phyloP scores from a whole-genome alignment of 2,329 filamentous ascomycete species.

The Tolypocladium ovalisporum region DNA sequence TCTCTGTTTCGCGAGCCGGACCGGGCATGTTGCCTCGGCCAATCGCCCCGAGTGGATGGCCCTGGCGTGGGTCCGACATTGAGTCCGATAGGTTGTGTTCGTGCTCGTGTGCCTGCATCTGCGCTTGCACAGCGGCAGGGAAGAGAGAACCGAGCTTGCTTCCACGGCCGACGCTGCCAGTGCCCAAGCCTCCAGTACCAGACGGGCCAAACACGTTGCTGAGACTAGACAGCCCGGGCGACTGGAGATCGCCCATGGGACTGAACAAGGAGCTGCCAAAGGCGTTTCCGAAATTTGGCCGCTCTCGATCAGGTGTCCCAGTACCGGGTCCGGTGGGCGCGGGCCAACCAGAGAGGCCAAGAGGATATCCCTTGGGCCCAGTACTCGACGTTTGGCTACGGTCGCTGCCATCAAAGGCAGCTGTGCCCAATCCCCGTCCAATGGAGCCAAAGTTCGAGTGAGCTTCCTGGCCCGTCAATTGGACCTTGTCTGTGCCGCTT shows the following conservation, averaged over 20 bases:
- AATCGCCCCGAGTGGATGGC: constrained; percentile 55
- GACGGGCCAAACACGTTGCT: constrained; percentile 60
- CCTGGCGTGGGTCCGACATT: constrained; percentile 47
- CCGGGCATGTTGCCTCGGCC: constrained; percentile 48
- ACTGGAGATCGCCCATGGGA: constrained; percentile 67
- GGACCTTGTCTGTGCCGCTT: constrained; percentile 33
- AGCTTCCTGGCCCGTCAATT: constrained; percentile 30
- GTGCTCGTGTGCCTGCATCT: constrained; percentile 69
- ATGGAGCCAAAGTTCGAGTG: constrained; percentile 41
- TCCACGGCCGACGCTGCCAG: constrained; percentile 59
- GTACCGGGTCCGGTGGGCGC: constrained; percentile 45
- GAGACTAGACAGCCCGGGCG: constrained; percentile 57
- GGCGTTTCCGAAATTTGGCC: constrained; percentile 42
- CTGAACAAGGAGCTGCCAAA: constrained; percentile 77
- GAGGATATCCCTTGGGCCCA: constrained; percentile 62
- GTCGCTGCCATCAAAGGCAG: constrained; percentile 62
- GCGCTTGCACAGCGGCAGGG: constrained; percentile 78
- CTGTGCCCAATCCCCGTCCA: constrained; percentile 38
- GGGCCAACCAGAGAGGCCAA: constrained; percentile 54
- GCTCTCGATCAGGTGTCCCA: constrained; percentile 57
- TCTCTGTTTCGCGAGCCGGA: constrained; percentile 45
- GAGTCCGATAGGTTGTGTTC: constrained; percentile 47
- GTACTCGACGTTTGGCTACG: constrained; percentile 89
- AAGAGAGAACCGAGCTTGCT: constrained; percentile 85
- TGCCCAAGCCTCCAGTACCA: constrained; percentile 39